phyloP scores from a whole-genome alignment of 2,329 filamentous ascomycete genomes.

The Ophiostoma novo-ulmi region DNA sequence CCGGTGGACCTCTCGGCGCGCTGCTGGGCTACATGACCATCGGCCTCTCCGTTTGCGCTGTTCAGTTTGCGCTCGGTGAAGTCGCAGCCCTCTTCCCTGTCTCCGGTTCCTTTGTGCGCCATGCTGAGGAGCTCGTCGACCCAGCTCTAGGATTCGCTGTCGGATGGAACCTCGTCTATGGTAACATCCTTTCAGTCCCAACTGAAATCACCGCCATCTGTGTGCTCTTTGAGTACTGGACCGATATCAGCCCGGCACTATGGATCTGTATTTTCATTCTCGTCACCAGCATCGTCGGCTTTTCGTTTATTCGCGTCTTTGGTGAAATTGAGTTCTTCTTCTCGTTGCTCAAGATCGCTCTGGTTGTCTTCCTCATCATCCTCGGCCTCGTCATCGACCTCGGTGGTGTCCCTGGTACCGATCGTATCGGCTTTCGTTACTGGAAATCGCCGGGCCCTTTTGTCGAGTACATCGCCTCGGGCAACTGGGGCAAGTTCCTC shows the following conservation, averaged over 20 bases:
- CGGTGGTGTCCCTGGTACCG: slow-evolving; percentile 48
- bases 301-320: slow-evolving; percentile 51
- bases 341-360: slow-evolving; percentile 55
- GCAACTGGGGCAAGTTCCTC: slow-evolving; percentile 50
- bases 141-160: slow-evolving; percentile 45
- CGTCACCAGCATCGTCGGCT: slow-evolving; percentile 50
- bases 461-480: slow-evolving; percentile 43
- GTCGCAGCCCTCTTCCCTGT: slow-evolving; percentile 76
- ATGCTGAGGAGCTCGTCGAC: slow-evolving; percentile 53
- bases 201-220: slow-evolving; percentile 55
- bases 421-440: slow-evolving; percentile 47
- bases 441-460: slow-evolving; percentile 48
- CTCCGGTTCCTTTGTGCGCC: slow-evolving; percentile 64
- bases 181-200: slow-evolving; percentile 45
- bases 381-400: slow-evolving; percentile 52
- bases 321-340: slow-evolving; percentile 61
- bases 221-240: slow-evolving; percentile 58
- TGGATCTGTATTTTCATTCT: slow-evolving; percentile 46
- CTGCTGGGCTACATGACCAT: slow-evolving; percentile 66
- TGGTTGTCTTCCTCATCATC: slow-evolving; percentile 54
- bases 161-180: slow-evolving; percentile 49
- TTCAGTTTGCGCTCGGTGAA: slow-evolving; percentile 67
- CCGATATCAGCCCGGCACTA: slow-evolving; percentile 37
- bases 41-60: slow-evolving; percentile 66
- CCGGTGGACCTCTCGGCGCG: slow-evolving; percentile 59